Evolutionary conservation across 495 filamentous ascomycete species (phyloP), one percentile per base, ranked within the genome.

Genomic region (Chaetomium tenue): DNA sequence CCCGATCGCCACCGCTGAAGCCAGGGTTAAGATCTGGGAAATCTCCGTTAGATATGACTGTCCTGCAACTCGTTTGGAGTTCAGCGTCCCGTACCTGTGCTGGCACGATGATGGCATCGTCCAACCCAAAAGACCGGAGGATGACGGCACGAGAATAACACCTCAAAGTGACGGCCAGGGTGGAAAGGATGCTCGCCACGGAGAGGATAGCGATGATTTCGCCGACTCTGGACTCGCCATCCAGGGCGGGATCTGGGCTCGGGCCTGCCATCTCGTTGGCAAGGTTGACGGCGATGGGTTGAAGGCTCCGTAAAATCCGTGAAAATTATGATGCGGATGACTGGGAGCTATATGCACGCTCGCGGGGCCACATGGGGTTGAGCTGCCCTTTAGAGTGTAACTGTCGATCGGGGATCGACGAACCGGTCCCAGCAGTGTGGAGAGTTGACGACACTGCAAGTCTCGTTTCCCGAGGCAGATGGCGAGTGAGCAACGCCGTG

Each of bases 1-100:
- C 13, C 69, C 66, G 23, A 71, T 71, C 16, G 69, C 69, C 3
- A 65, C 30, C 1, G 69, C 69, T 5, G 69, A 66, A 6, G 61
- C 69, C 2, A 71, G 28, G 6, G 66, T 64, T 12, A 71, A 46
- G 15, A 60, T 46, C 65, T 66, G 42, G 7, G 18, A 2, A 26
- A 0, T 1, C 2, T 12, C 6, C 1, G 56, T 65, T 23, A 60
- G 57, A 47, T 8, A 22, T 5, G 3, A 2, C 11, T 5, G 15
- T 51, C 13, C 5, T 20, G 3, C n/a, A 6, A 15, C n/a, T 2
- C 2, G 1, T n/a, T 26, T 15, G n/a, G 25, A 18, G 8, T 37
- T 37, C 13, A 5, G 3, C 33, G 20, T 25, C 8, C 2, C 57
- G 20, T 48, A 67, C 61, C 61, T 68, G 66, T 13, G 66, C 66